Evolutionary conservation across 441 rosid species (phyloP).

Genomic region (Geranium incanum): DNA sequence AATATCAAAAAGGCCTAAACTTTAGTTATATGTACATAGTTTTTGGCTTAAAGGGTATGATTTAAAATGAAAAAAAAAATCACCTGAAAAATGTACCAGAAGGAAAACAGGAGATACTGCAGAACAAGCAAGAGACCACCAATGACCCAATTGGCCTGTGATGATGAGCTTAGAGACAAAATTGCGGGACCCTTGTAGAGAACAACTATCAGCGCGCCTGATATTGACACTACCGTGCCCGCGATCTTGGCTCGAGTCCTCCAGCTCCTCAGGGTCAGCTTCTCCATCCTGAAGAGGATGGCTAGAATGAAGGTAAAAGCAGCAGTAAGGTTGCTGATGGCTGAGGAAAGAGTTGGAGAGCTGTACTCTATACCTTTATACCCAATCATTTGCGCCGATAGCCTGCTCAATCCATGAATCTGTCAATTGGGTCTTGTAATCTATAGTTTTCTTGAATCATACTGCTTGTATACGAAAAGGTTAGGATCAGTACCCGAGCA

Average conservation of each 20-base stretch:
- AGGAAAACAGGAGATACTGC: slow-evolving; percentile 50
- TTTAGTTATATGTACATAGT: too few relatives aligned
- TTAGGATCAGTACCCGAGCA: neutral
- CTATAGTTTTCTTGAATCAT: neutral
- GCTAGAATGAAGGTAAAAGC: slow-evolving; percentile 25
- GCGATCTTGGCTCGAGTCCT: slow-evolving; percentile 37
- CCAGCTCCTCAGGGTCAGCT: slow-evolving; percentile 35
- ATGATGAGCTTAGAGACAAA: slow-evolving; percentile 1
- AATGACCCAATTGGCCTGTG: slow-evolving; percentile 38
- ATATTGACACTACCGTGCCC: slow-evolving; percentile 25
- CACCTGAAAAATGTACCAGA: slow-evolving; percentile 79
- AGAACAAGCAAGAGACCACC: slow-evolving; percentile 52
- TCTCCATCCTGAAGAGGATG: slow-evolving; percentile 47
- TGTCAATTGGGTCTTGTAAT: neutral
- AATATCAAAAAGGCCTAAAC: neutral
- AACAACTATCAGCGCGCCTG: slow-evolving; percentile 46
- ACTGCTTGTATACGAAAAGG: neutral
- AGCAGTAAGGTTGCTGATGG: slow-evolving; percentile 25
- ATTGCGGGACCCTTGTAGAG: slow-evolving; percentile 24
- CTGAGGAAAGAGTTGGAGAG: slow-evolving; percentile 27
- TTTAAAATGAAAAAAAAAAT: neutral
- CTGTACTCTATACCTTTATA: slow-evolving; percentile 21
- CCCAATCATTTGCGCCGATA: slow-evolving; percentile 21
- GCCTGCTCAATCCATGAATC: slow-evolving; percentile 3
- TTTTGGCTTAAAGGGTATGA: neutral